A percentile compares a stretch with the other conserved stretches of the same genome.
phyloP scores from a whole-genome alignment of 1,284 basidiomycete genomes.

The Bjerkandera adusta region DNA sequence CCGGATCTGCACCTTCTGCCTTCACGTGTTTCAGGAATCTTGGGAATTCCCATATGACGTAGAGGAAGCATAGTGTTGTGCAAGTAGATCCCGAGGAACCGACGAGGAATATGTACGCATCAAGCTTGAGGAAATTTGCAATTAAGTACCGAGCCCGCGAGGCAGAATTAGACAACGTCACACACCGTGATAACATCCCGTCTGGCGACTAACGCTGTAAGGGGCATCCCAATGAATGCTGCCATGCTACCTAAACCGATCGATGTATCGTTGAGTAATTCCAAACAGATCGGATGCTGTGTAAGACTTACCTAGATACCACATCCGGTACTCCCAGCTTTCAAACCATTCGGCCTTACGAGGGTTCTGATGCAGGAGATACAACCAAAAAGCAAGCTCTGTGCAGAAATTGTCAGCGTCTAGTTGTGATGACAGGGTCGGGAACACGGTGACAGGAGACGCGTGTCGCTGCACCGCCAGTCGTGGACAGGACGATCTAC shows the following conservation, averaged over 20 bases:
- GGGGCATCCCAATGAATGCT: slow-evolving; percentile 65
- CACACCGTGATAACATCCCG: slow-evolving; percentile 53
- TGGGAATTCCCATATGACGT: slow-evolving; percentile 66
- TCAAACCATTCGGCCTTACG: slow-evolving; percentile 65
- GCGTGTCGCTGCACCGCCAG: no score
- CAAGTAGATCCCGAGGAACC: slow-evolving; percentile 60
- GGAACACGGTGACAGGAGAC: no score
- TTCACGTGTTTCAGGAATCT: slow-evolving; percentile 65
- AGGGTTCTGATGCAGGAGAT: slow-evolving; percentile 70
- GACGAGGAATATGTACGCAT: slow-evolving; percentile 68
- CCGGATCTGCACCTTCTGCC: slow-evolving; percentile 64
- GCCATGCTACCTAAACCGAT: slow-evolving; percentile 50
- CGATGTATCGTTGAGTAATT: no score
- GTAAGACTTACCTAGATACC: slow-evolving; percentile 37
- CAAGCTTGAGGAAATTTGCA: slow-evolving; percentile 38
- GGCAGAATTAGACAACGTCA: neutral
- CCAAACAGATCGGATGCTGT: neutral
- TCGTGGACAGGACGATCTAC: neutral
- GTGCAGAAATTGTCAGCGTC: no score
- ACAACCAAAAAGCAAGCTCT: slow-evolving; percentile 79
- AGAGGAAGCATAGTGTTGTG: slow-evolving; percentile 65
- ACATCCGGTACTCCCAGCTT: slow-evolving; percentile 36
- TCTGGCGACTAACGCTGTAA: slow-evolving; percentile 58
- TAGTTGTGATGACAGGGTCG: neutral
- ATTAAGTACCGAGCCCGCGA: neutral